Evolutionary conservation across 2,329 filamentous ascomycete genomes (phyloP).

Genomic region (Trichoderma brevicompactum): DNA sequence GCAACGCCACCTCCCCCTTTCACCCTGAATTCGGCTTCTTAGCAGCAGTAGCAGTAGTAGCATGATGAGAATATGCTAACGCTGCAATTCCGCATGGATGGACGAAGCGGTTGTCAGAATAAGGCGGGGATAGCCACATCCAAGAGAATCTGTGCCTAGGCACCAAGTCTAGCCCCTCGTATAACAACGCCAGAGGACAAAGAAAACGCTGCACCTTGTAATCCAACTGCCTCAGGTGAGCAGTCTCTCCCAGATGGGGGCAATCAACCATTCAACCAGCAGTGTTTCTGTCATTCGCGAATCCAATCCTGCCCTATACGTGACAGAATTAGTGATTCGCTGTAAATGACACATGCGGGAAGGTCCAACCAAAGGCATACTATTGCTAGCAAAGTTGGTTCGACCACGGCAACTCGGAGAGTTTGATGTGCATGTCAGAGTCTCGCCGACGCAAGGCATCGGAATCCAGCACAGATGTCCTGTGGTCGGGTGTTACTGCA

Average conservation of each 20-base stretch:
- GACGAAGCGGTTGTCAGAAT: too few species aligned
- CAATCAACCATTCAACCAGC: not conserved
- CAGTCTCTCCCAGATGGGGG: too few species aligned
- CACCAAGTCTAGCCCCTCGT: too few species aligned
- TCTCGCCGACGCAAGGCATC: conserved; percentile 1
- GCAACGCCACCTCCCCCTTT: not conserved
- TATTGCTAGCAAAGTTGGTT: not conserved
- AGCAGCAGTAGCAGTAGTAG: too few species aligned
- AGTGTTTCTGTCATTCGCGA: not conserved
- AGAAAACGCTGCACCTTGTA: too few species aligned
- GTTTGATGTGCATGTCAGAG: not conserved
- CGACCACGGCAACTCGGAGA: not conserved
- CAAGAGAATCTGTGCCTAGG: too few species aligned
- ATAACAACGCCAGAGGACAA: too few species aligned
- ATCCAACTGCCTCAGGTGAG: too few species aligned
- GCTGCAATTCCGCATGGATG: not conserved
- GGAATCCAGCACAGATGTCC: not conserved
- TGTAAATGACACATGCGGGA: not conserved
- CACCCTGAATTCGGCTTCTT: not conserved
- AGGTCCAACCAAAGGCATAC: not conserved
- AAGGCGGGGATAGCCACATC: too few species aligned
- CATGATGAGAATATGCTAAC: not conserved
- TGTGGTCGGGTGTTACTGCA: not conserved
- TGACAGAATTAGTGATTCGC: not conserved
- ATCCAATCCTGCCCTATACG: not conserved